A percentile compares a stretch with the other conserved stretches of the same genome.
Evolutionary conservation across 495 filamentous ascomycete species (phyloP).

Genomic region (Xylaria telfairii): DNA sequence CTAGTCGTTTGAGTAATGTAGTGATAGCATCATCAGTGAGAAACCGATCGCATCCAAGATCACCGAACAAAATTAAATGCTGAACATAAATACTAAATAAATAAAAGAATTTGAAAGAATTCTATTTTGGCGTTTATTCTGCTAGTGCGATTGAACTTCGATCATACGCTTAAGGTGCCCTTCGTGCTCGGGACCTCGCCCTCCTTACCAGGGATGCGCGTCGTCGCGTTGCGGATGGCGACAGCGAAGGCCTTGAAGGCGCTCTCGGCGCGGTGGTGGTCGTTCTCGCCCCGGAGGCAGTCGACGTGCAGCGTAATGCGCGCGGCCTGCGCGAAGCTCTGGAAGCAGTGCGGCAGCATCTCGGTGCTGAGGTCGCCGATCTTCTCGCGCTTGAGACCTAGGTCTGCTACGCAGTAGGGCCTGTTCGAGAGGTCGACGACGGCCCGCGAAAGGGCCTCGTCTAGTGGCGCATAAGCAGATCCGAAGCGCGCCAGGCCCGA

Average conservation of each 20-base stretch:
- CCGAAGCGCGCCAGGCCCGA: constrained; percentile 89
- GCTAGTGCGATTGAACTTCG: background rate
- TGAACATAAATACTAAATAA: no score
- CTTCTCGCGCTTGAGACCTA: constrained; percentile 86
- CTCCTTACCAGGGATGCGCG: constrained; percentile 74
- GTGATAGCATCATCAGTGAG: background rate
- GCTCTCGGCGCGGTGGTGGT: constrained; percentile 95
- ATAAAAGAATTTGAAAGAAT: constrained; percentile 3
- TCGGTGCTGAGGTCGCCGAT: constrained; percentile 91
- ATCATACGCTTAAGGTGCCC: constrained; percentile 69
- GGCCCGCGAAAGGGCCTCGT: constrained; percentile 92
- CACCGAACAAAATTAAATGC: background rate
- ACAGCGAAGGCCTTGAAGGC: constrained; percentile 96
- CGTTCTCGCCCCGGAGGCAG: constrained; percentile 84
- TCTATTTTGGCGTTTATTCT: background rate
- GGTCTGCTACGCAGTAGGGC: constrained; percentile 79
- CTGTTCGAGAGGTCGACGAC: constrained; percentile 94
- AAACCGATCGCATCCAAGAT: background rate
- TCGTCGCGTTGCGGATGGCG: constrained; percentile 77
- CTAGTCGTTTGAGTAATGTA: background rate
- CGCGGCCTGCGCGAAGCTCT: constrained; percentile 90
- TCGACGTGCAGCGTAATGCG: constrained; percentile 94
- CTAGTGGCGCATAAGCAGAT: constrained; percentile 85
- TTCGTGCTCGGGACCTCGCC: constrained; percentile 96
- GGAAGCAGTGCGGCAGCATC: constrained; percentile 96